phyloP scores from a whole-genome alignment of 139 green algal species.

The Chlamydomonas sphaeroides region DNA sequence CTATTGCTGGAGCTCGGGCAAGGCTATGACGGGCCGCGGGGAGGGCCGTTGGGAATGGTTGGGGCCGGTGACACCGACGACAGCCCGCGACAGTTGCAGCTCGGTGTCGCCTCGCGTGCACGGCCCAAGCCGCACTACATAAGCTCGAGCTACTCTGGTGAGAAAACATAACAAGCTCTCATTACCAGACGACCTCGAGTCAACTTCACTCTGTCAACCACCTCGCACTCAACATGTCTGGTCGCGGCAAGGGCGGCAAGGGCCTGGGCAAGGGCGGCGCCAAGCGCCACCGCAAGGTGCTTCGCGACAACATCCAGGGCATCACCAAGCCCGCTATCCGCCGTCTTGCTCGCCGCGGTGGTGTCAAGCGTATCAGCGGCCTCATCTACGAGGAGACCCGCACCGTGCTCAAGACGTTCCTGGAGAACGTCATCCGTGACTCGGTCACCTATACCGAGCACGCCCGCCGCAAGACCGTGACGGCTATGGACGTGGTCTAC shows the following conservation, averaged over 20 bases:
- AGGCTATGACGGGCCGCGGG: no score
- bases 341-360: constrained; percentile 81
- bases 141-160: no score
- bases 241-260: constrained; percentile 89
- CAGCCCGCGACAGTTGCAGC: no score
- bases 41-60: no score
- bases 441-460: constrained; percentile 98
- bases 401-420: constrained; percentile 90
- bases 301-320: constrained; percentile 93
- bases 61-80: no score
- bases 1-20: no score
- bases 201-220: no score
- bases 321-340: constrained; percentile 95
- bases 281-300: constrained; percentile 92
- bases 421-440: constrained; percentile 93
- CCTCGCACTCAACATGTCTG: neutral
- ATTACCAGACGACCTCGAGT: no score
- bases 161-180: no score
- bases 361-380: constrained; percentile 87
- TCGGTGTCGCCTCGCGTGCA: no score
- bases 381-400: constrained; percentile 93
- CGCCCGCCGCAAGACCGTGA: constrained; percentile 95
- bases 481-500: constrained; percentile 96
- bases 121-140: no score
- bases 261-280: constrained; percentile 89